Percentiles rank a stretch among this genome's conserved stretches.
Evolutionary conservation across 306 rosid species (phyloP).

Genomic region (Corylus heterophylla): DNA sequence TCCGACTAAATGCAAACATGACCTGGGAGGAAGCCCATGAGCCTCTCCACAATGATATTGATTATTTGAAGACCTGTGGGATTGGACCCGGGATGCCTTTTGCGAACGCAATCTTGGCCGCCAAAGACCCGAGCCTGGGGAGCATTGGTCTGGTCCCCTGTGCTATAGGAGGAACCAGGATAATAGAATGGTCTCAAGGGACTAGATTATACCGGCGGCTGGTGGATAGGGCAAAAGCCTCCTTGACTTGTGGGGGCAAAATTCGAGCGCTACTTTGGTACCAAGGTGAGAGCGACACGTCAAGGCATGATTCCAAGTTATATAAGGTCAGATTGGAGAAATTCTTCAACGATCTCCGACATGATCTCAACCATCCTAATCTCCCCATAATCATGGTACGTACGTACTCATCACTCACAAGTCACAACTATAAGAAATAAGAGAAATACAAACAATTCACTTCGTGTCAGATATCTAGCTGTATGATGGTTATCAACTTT

Average conservation of each 20-base stretch:
- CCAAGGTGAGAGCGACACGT: background rate
- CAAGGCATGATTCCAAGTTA: background rate
- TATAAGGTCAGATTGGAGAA: background rate
- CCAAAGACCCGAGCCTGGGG: background rate
- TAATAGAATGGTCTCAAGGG: background rate
- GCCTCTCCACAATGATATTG: background rate
- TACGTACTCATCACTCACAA: too few relatives aligned
- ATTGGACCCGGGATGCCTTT: background rate
- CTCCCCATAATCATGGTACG: background rate
- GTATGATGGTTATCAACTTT: too few relatives aligned
- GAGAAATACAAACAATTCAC: too few relatives aligned
- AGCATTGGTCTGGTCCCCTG: background rate
- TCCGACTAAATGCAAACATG: background rate
- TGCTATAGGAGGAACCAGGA: slow-evolving; percentile 1
- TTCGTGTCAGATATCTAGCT: too few relatives aligned
- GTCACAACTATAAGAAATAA: too few relatives aligned
- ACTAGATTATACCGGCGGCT: background rate
- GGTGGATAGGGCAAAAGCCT: background rate
- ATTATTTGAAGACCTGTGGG: background rate
- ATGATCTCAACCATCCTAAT: background rate
- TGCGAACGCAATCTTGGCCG: background rate
- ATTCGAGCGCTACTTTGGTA: background rate
- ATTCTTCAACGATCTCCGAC: background rate
- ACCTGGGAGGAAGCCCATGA: background rate
- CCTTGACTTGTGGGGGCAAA: background rate